These are phyloP conservation scores for Heracleum sosnowskyi DNA, from an alignment of 129 eudicot genomes.

Conservation along the genomic window DNA sequence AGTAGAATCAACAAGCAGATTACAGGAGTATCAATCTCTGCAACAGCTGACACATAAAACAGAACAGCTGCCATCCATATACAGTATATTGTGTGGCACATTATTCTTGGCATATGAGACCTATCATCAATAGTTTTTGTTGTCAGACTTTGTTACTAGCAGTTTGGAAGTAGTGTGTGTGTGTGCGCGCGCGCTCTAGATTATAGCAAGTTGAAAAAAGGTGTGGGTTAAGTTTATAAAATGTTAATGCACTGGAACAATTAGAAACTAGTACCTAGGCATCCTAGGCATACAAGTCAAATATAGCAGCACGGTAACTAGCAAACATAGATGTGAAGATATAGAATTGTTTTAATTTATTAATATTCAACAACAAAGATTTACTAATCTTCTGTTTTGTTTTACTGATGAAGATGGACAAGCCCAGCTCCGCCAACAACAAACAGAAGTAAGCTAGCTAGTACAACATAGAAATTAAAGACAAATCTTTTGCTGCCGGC, in stretches of 20 bases:
- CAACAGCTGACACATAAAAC: background rate
- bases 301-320: background rate
- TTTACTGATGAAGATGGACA: background rate
- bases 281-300: background rate
- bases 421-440: too few relatives aligned
- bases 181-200: too few relatives aligned
- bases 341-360: background rate
- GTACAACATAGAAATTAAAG: too few relatives aligned
- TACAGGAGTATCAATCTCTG: background rate
- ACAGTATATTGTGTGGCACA: background rate
- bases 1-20: background rate
- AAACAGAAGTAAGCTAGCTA: too few relatives aligned
- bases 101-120: background rate
- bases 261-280: background rate
- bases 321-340: background rate
- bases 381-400: background rate
- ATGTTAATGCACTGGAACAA: background rate
- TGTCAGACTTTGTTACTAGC: background rate
- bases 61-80: background rate
- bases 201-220: background rate
- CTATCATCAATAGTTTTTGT: background rate
- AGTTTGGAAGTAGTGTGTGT: background rate
- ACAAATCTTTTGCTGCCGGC: too few relatives aligned
- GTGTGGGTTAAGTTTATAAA: background rate
- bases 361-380: background rate